Evolutionary conservation across 164 flowering plant genomes (phyloP), one percentile per base, ranked within the genome.

Genomic region (Pachysandra terminalis): DNA sequence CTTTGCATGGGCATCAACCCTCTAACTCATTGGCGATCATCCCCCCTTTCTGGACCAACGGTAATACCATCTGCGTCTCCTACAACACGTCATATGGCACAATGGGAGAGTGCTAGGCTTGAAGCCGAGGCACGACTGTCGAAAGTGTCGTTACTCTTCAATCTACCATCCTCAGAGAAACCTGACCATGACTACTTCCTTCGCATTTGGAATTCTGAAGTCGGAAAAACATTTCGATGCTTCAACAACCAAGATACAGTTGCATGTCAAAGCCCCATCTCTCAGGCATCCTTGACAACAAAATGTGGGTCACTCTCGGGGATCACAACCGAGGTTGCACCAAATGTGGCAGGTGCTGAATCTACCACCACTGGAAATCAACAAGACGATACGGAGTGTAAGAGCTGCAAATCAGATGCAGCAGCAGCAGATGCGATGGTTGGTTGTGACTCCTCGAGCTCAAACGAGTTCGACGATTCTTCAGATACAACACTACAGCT

Each of bases 31-130:
- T 76, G 83, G 81, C 89, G 86, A 25, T 48, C 61, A 9, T 37
- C 35, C 61, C 26, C 58, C 19, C 56, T 24, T 21, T 45, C 45
- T 19, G 67, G 67, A 5, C 41, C 41, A 8, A 53, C 35, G 19
- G 17, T 51, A 3, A 23, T 26, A 19, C 26, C 73, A 14, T 51
- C 73, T 8, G n/a, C 75, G 0, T 70, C 49, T 19, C 73, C 78
- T 3, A 75, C 85, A 16, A 83, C 86, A 3, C 86, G 91, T 32
- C 91, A 89, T 82, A 85, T 82, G 88, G 83, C 95, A 0, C 95
- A 89, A 59, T 89, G 95, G 95, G 95, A 89, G 77, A 86, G 86
- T 51, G 95, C 95, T 2, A 77, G 91, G 83, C 90, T 89, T 0
- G 89, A 89, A 74, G 95, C 95, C 0, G 91, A 87, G 74, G 87